Conservation (phyloP, 352 stramenopile species). For the Phytopythium ostracodes region DNA sequence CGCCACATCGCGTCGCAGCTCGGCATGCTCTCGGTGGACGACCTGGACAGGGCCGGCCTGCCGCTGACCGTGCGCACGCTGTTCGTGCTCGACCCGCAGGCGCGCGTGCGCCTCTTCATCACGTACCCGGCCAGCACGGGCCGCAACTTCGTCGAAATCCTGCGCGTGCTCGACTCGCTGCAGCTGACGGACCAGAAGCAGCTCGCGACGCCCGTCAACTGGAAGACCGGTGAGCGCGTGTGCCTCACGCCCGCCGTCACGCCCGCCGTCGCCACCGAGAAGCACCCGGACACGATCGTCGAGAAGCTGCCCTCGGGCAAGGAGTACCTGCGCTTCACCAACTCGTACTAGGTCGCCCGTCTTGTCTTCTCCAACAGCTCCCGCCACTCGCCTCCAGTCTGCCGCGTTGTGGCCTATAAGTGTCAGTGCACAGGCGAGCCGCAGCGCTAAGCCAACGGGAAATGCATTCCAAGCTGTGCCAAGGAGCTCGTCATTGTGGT, state of each 20-base stretch:
- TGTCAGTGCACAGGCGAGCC: neutral
- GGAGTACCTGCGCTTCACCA: constrained; percentile 73
- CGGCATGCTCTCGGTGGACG: constrained; percentile 86
- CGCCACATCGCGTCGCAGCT: constrained; percentile 75
- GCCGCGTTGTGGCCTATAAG: neutral
- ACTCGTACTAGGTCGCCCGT: constrained; percentile 20
- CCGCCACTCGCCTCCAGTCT: neutral
- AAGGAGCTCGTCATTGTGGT: neutral
- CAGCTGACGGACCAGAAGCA: constrained; percentile 60
- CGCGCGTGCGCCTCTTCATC: constrained; percentile 87
- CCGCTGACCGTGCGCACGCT: constrained; percentile 89
- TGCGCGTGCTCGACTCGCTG: constrained; percentile 88
- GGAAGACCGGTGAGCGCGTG: constrained; percentile 52
- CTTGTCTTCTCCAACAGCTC: neutral
- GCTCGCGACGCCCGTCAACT: constrained; percentile 70
- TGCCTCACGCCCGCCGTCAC: constrained; percentile 64
- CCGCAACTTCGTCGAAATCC: constrained; percentile 92
- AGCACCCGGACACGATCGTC: constrained; percentile 57
- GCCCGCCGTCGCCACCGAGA: constrained; percentile 49
- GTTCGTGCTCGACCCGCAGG: constrained; percentile 89
- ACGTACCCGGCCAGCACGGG: constrained; percentile 92
- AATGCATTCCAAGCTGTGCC: neutral
- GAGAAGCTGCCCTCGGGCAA: constrained; percentile 72
- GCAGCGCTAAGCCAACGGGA: neutral
- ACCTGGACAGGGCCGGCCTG: constrained; percentile 70